phyloP scores from a whole-genome alignment of 2,329 filamentous ascomycete genomes.

The Colletotrichum acutatum region DNA sequence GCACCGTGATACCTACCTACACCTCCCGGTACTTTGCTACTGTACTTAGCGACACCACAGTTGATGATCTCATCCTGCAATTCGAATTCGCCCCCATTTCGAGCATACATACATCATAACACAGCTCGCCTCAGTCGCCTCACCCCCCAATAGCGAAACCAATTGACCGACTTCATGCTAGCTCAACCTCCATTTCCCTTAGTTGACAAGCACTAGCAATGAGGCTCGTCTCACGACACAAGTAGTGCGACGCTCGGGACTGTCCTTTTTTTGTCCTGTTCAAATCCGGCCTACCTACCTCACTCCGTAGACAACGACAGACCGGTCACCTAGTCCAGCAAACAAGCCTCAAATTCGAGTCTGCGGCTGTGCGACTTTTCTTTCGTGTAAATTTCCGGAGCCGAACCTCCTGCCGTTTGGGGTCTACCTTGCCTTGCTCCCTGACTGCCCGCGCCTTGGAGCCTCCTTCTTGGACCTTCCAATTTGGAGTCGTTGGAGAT shows the following conservation, averaged over 20 bases:
- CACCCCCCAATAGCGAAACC: no score
- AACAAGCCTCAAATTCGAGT: background rate
- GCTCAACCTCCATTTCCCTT: background rate
- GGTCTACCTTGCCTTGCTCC: no score
- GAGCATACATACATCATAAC: no score
- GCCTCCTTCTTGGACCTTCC: background rate
- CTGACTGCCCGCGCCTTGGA: background rate
- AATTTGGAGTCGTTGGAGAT: background rate
- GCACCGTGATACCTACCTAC: background rate
- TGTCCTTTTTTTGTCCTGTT: background rate
- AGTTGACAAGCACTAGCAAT: background rate
- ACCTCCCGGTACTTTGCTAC: no score
- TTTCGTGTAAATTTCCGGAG: background rate
- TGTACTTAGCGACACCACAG: background rate
- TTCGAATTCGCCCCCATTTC: no score
- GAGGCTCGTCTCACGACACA: constrained; percentile 6
- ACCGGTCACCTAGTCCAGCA: background rate
- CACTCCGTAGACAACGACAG: background rate
- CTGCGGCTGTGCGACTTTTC: background rate
- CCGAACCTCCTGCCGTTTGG: background rate
- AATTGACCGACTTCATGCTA: background rate
- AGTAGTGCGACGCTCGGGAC: background rate
- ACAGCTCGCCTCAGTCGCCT: no score
- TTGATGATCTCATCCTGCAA: background rate
- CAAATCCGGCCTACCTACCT: background rate